A percentile compares a stretch with the other conserved stretches of the same genome.
These are phyloP conservation scores for Aspergillus novofumigatus DNA, from an alignment of 2,329 filamentous ascomycete genomes.

Conservation along the genomic window DNA sequence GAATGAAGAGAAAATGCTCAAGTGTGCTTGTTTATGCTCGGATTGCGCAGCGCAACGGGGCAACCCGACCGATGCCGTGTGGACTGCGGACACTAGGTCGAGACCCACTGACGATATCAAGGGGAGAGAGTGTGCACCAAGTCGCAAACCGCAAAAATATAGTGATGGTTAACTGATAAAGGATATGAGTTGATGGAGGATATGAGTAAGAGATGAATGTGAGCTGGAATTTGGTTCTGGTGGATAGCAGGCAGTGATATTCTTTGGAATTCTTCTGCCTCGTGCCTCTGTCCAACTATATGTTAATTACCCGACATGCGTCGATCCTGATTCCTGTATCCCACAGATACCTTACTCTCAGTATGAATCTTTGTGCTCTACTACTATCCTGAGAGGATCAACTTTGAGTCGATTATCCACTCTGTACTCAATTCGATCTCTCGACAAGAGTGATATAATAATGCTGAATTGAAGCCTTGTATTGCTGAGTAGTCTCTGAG, in stretches of 20 bases:
- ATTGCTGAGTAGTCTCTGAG: not conserved
- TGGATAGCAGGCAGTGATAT: not conserved
- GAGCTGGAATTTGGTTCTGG: not conserved
- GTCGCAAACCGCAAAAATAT: not conserved
- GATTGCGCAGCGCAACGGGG: constrained; percentile 18
- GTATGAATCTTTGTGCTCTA: not conserved
- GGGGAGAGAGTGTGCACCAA: not conserved
- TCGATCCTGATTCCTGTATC: not conserved
- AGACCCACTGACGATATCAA: not conserved
- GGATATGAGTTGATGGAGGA: not conserved
- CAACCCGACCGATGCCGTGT: constrained; percentile 21
- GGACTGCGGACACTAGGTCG: constrained; percentile 13
- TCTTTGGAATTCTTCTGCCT: not conserved
- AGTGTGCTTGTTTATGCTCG: constrained; percentile 20
- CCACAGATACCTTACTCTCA: not conserved
- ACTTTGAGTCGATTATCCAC: not conserved
- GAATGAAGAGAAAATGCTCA: constrained; percentile 5
- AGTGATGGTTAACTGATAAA: not conserved
- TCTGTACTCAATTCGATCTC: not conserved
- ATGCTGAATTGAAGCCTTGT: not conserved
- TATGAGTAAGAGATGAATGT: not conserved
- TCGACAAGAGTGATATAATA: not conserved
- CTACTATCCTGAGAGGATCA: not conserved
- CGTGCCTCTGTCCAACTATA: not conserved
- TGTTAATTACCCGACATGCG: not conserved